Conservation (phyloP, 176 grass and related monocot genomes). For the Bonia amplexicaulis region DNA sequence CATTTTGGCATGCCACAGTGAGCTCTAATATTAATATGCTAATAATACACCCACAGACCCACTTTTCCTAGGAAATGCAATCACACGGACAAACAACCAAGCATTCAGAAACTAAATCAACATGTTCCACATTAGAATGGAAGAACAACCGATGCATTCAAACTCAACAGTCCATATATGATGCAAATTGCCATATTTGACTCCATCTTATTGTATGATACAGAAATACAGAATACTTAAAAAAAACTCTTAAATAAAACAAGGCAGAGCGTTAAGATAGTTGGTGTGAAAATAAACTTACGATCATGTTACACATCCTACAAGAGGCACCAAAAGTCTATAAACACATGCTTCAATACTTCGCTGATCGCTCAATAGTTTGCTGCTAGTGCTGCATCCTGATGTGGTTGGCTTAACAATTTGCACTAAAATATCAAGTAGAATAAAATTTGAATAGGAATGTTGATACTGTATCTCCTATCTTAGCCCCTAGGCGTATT, state of each 20-base stretch:
- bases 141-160: neutral
- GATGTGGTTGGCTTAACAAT: neutral
- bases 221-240: neutral
- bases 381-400: neutral
- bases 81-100: neutral
- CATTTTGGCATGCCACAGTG: neutral
- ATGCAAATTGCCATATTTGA: neutral
- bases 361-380: neutral
- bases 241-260: neutral
- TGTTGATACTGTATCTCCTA: neutral
- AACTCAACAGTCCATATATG: neutral
- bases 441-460: neutral
- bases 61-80: constrained; percentile 18
- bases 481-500: neutral
- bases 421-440: neutral
- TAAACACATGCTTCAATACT: neutral
- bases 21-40: neutral
- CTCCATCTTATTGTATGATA: neutral
- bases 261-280: neutral
- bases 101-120: neutral
- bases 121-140: neutral
- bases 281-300: neutral
- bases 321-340: neutral
- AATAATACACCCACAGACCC: neutral
- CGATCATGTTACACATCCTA: neutral